Conservation (phyloP, 2,329 filamentous ascomycete species). For the Cercospora janseana region DNA sequence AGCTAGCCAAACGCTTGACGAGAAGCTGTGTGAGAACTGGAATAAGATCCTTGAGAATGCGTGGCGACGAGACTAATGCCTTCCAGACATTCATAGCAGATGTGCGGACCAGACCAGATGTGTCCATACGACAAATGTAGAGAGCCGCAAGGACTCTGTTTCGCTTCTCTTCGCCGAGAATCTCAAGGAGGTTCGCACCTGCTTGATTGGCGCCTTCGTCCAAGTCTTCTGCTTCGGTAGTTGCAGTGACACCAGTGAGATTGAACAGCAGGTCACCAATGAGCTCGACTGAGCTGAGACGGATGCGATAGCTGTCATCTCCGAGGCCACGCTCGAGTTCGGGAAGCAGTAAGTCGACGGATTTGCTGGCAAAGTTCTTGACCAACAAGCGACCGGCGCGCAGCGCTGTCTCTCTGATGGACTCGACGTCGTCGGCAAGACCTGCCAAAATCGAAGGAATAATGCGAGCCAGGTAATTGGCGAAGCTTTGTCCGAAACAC, state of each 20-base stretch:
- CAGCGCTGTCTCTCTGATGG: constrained; percentile 93
- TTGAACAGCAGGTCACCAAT: constrained; percentile 97
- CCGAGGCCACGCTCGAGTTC: constrained; percentile 93
- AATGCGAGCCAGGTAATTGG: constrained; percentile 90
- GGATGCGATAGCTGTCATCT: constrained; percentile 96
- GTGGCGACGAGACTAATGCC: constrained; percentile 85
- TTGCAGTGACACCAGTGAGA: constrained; percentile 86
- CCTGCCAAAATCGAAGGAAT: constrained; percentile 93
- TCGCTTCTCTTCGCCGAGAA: constrained; percentile 90
- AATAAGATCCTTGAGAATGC: constrained; percentile 90
- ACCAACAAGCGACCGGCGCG: constrained; percentile 90
- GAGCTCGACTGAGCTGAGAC: constrained; percentile 95
- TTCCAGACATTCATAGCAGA: constrained; percentile 96
- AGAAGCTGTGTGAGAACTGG: constrained; percentile 93
- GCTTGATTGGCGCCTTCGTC: constrained; percentile 82
- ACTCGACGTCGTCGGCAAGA: constrained; percentile 91
- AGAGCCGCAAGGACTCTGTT: constrained; percentile 97
- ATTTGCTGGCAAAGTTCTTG: constrained; percentile 95
- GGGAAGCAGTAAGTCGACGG: constrained; percentile 88
- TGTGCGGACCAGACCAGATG: constrained; percentile 82
- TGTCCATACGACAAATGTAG: constrained; percentile 97
- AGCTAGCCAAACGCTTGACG: constrained; percentile 87
- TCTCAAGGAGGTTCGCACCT: constrained; percentile 86
- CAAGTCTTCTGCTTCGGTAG: constrained; percentile 71
- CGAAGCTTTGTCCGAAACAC: constrained; percentile 98